Evolutionary conservation across 2,329 filamentous ascomycete species (phyloP).

Genomic region (Penicillium griseofulvum): DNA sequence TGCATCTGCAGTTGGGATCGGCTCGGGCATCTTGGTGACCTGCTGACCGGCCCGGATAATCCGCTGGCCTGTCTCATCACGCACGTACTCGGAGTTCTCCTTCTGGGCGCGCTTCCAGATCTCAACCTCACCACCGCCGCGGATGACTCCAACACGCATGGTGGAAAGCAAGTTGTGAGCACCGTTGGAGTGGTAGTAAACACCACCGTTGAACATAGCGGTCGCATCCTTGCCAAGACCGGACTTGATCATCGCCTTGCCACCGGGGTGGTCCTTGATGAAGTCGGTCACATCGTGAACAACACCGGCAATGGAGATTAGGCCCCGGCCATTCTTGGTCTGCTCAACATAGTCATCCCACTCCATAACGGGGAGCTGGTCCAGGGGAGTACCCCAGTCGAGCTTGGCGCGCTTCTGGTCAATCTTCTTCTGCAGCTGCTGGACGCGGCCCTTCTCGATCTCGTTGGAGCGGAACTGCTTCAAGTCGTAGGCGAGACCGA

Average conservation of each 20-base stretch:
- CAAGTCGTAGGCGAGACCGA: slow-evolving; percentile 79
- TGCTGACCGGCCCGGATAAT: slow-evolving; percentile 85
- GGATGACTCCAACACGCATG: slow-evolving; percentile 83
- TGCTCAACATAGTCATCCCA: slow-evolving; percentile 84
- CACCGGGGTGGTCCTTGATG: slow-evolving; percentile 87
- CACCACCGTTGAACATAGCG: slow-evolving; percentile 87
- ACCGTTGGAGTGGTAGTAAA: slow-evolving; percentile 86
- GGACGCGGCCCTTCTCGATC: slow-evolving; percentile 86
- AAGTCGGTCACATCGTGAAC: slow-evolving; percentile 82
- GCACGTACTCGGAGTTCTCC: slow-evolving; percentile 73
- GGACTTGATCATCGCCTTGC: slow-evolving; percentile 78
- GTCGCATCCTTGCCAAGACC: slow-evolving; percentile 85
- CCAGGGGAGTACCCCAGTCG: slow-evolving; percentile 82
- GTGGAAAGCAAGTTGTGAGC: slow-evolving; percentile 85
- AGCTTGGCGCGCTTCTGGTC: slow-evolving; percentile 79
- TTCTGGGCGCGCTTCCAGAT: slow-evolving; percentile 86
- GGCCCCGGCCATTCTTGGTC: slow-evolving; percentile 72
- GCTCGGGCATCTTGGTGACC: slow-evolving; percentile 77
- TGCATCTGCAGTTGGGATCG: slow-evolving; percentile 78
- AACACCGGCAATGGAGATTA: slow-evolving; percentile 76
- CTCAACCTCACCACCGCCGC: slow-evolving; percentile 83
- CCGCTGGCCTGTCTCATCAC: slow-evolving; percentile 75
- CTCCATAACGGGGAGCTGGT: slow-evolving; percentile 79
- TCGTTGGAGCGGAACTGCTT: slow-evolving; percentile 91
- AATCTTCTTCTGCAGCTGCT: slow-evolving; percentile 89